phyloP scores from a whole-genome alignment of 768 basidiomycete species.

The Vishniacozyma victoriae region DNA sequence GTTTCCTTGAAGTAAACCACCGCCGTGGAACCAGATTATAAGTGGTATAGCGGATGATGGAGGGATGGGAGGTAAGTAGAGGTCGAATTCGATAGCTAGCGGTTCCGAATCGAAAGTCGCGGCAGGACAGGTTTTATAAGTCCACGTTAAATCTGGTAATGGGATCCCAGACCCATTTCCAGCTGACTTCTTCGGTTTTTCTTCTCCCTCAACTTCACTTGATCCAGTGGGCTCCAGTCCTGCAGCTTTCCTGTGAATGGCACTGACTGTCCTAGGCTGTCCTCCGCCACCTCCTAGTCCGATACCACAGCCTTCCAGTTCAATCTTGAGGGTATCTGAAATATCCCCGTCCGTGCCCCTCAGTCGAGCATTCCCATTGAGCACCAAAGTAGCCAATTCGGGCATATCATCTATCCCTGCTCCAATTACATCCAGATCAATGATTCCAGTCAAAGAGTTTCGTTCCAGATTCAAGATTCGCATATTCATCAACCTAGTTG shows the following conservation, averaged over 20 bases:
- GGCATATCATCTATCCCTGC: constrained; percentile 17
- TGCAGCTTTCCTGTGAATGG: background rate
- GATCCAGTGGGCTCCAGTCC: background rate
- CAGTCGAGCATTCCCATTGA: constrained; percentile 21
- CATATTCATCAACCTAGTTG: constrained; percentile 10
- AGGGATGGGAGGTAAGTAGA: constrained; percentile 30
- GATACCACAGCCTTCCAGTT: constrained; percentile 23
- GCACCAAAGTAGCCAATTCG: constrained; percentile 14
- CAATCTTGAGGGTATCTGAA: constrained; percentile 14
- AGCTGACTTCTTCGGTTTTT: background rate
- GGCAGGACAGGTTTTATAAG: constrained; percentile 29
- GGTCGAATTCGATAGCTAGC: constrained; percentile 35
- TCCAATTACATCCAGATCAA: constrained; percentile 17
- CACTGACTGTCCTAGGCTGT: no score
- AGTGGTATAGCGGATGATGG: constrained; percentile 11
- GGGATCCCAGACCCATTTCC: background rate
- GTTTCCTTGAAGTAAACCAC: constrained; percentile 42
- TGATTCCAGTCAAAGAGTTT: constrained; percentile 22
- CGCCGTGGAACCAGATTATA: constrained; percentile 44
- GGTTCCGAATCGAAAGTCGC: constrained; percentile 39
- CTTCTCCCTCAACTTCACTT: background rate
- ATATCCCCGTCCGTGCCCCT: constrained; percentile 11
- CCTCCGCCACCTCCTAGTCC: no score
- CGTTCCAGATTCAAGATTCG: constrained; percentile 23
- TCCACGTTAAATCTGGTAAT: constrained; percentile 19